A percentile compares a stretch with the other conserved stretches of the same genome.
Evolutionary conservation across 371 early-diverging fungal species (phyloP).

Genomic region (Mucor piriformis): DNA sequence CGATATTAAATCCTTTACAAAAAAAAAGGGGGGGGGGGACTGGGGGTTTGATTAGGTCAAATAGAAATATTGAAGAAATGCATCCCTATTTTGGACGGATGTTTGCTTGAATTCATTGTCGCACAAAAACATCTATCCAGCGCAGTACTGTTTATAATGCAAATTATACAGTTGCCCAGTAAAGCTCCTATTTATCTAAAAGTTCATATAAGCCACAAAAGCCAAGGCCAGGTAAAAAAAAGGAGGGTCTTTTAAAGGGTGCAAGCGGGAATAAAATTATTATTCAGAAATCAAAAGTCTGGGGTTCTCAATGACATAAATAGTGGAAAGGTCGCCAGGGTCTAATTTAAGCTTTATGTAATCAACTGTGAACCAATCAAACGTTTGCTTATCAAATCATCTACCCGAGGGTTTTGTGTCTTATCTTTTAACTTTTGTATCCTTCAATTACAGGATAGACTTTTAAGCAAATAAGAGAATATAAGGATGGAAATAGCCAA

Average conservation of each 20-base stretch:
- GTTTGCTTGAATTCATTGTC: not conserved
- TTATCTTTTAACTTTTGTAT: not conserved
- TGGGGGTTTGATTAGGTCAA: conserved; percentile 1
- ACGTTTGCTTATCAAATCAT: conserved; percentile 1
- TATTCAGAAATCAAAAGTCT: not conserved
- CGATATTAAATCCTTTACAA: not conserved
- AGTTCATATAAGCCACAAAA: not conserved
- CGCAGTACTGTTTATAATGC: too few species aligned
- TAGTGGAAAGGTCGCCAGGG: not conserved
- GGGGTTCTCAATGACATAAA: not conserved
- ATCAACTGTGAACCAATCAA: conserved; percentile 12
- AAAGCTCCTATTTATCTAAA: too few species aligned
- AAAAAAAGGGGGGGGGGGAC: not conserved
- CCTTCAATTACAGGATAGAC: not conserved
- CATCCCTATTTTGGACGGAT: conserved; percentile 2
- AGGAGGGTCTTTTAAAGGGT: not conserved
- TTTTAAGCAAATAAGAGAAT: too few species aligned
- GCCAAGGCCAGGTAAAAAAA: not conserved
- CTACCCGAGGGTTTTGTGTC: not conserved
- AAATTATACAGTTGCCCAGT: too few species aligned
- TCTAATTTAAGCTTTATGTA: conserved; percentile 12
- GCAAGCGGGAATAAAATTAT: not conserved
- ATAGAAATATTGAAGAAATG: conserved; percentile 1
- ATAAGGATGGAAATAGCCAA: not conserved
- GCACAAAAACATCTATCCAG: too few species aligned